These are phyloP conservation scores for Malus fusca DNA, from an alignment of 306 rosid species.

Conservation along the genomic window DNA sequence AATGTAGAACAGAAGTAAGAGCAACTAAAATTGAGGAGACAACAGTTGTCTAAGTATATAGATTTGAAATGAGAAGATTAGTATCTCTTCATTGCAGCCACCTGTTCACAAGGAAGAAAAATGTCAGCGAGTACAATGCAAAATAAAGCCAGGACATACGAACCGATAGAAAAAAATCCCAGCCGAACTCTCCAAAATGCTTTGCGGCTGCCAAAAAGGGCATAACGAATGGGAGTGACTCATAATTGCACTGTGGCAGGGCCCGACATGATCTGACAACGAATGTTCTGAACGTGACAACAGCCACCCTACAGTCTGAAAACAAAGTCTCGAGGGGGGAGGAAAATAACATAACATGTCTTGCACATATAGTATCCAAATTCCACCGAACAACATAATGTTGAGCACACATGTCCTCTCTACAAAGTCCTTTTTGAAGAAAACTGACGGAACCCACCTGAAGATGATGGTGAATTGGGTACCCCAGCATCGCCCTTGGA, in stretches of 20 bases:
- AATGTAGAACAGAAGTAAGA: background rate
- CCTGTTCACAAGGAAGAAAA: conserved; percentile 67
- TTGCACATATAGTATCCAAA: conserved; percentile 67
- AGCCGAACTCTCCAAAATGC: conserved; percentile 70
- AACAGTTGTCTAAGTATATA: conserved; percentile 10
- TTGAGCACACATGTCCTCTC: conserved; percentile 89
- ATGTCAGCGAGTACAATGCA: conserved; percentile 52
- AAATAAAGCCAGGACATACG: conserved; percentile 89
- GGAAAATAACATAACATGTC: conserved; percentile 81
- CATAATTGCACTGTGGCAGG: conserved; percentile 72
- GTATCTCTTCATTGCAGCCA: conserved; percentile 40
- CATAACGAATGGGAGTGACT: conserved; percentile 51
- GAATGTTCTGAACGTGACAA: conserved; percentile 68
- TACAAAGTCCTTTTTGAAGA: conserved; percentile 95
- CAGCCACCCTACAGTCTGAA: conserved; percentile 84
- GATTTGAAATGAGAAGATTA: conserved; percentile 35
- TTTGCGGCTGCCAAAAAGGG: conserved; percentile 56
- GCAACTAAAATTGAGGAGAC: background rate
- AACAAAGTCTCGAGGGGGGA: conserved; percentile 49
- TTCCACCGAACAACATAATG: conserved; percentile 77
- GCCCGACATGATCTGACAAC: conserved; percentile 61
- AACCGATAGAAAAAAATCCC: conserved; percentile 66
- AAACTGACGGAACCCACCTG: conserved; percentile 99
- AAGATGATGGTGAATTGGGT: conserved; percentile 95
- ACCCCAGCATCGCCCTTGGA: conserved; percentile 56